A percentile compares a stretch with the other conserved stretches of the same genome.
phyloP scores from a whole-genome alignment of 179 eudicot species.

The Silene coronaria region DNA sequence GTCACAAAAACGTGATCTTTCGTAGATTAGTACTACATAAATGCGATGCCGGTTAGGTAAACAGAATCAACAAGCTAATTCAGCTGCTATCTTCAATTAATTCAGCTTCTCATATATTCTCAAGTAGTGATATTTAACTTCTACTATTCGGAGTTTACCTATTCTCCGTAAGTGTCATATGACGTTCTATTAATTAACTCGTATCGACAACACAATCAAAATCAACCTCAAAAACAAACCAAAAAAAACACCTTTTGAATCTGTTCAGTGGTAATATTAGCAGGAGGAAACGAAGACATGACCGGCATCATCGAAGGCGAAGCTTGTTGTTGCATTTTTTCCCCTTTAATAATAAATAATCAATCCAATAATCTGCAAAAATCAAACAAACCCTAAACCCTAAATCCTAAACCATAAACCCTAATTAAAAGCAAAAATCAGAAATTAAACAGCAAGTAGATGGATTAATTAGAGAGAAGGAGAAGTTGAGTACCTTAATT shows the following conservation, averaged over 20 bases:
- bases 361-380: not conserved
- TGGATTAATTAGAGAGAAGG: not conserved
- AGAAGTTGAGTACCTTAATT: not conserved
- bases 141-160: not conserved
- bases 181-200: not conserved
- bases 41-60: not conserved
- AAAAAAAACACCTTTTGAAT: slow-evolving; percentile 47
- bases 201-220: not conserved
- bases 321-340: slow-evolving; percentile 32
- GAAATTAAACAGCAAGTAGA: not conserved
- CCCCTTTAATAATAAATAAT: too few species aligned
- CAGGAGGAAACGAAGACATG: slow-evolving; percentile 40
- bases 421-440: not conserved
- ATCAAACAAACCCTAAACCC: not conserved
- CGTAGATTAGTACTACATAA: not conserved
- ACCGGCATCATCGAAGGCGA: slow-evolving; percentile 36
- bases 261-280: slow-evolving; percentile 53
- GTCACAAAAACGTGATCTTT: not conserved
- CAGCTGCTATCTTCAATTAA: not conserved
- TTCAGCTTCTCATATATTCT: too few species aligned
- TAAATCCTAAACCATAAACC: not conserved
- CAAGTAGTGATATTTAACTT: not conserved
- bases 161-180: not conserved
- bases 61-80: not conserved
- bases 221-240: not conserved